Evolutionary conservation across 192 early-diverging fungal genomes (phyloP).

Genomic region (Pilobolus umbonatus): DNA sequence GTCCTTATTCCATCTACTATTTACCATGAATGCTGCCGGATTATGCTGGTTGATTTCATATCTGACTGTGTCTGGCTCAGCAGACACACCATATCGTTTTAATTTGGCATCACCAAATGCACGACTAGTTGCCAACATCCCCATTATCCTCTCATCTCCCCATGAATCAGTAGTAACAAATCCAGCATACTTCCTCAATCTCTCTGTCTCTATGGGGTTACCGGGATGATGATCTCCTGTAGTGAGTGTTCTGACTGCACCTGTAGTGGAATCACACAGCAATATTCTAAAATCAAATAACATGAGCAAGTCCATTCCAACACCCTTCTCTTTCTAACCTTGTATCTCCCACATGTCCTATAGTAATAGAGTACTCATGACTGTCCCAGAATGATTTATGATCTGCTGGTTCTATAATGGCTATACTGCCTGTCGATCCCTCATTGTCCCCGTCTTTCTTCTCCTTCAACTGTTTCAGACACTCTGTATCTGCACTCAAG

Average conservation of each 20-base stretch:
- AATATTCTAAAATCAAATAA: constrained; percentile 29
- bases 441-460: constrained; percentile 35
- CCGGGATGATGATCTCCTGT: constrained; percentile 63
- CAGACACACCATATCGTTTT: constrained; percentile 66
- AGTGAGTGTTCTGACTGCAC: constrained; percentile 53
- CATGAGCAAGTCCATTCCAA: not conserved
- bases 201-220: constrained; percentile 51
- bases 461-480: constrained; percentile 18
- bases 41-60: constrained; percentile 50
- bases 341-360: constrained; percentile 72
- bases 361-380: constrained; percentile 52
- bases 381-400: constrained; percentile 63
- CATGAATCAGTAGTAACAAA: constrained; percentile 74
- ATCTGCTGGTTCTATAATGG: constrained; percentile 60
- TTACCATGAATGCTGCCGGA: constrained; percentile 60
- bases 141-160: constrained; percentile 68
- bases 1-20: not conserved
- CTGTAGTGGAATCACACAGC: constrained; percentile 52
- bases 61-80: constrained; percentile 63
- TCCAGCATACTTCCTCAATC: constrained; percentile 63
- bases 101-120: constrained; percentile 67
- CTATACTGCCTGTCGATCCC: constrained; percentile 67
- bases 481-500: constrained; percentile 51
- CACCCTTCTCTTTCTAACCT: constrained; percentile 23
- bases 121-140: constrained; percentile 58